These are phyloP conservation scores for Xylona heveae DNA, from an alignment of 495 filamentous ascomycete species.

Conservation along the genomic window DNA sequence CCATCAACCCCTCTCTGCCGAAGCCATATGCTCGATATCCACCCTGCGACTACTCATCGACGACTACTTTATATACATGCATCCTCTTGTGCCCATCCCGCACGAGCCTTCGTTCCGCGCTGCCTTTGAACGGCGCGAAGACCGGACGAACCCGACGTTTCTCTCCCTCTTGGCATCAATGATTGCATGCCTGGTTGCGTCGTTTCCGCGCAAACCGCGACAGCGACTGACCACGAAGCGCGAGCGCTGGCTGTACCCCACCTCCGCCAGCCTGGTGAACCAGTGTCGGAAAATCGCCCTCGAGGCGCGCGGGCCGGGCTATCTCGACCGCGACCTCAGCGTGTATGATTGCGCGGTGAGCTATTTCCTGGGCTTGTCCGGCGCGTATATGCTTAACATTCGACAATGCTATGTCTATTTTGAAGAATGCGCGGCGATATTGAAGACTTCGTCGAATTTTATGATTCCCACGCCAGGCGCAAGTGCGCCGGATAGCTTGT, in stretches of 20 bases:
- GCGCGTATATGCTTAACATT: constrained; percentile 45
- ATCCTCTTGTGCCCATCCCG: constrained; percentile 68
- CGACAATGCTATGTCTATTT: constrained; percentile 47
- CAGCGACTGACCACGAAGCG: constrained; percentile 43
- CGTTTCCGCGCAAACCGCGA: constrained; percentile 59
- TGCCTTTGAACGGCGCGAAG: constrained; percentile 46
- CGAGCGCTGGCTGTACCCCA: constrained; percentile 35
- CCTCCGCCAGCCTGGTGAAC: constrained; percentile 48
- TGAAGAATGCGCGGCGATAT: constrained; percentile 49
- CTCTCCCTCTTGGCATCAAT: constrained; percentile 63
- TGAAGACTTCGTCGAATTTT: too few species aligned
- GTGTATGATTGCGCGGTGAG: constrained; percentile 73
- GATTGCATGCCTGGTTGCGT: constrained; percentile 55
- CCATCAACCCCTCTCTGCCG: constrained; percentile 27
- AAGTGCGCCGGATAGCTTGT: too few species aligned
- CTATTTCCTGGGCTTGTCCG: constrained; percentile 57
- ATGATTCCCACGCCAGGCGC: constrained; percentile 43
- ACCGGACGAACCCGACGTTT: constrained; percentile 44
- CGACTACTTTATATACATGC: constrained; percentile 80
- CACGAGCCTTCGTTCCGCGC: constrained; percentile 70
- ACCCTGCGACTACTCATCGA: constrained; percentile 50
- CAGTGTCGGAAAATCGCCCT: constrained; percentile 52
- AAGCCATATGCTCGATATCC: constrained; percentile 50
- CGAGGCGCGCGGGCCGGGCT: constrained; percentile 45
- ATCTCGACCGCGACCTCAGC: constrained; percentile 41